phyloP scores from a whole-genome alignment of 306 rosid species.

The Castanopsis chinensis region DNA sequence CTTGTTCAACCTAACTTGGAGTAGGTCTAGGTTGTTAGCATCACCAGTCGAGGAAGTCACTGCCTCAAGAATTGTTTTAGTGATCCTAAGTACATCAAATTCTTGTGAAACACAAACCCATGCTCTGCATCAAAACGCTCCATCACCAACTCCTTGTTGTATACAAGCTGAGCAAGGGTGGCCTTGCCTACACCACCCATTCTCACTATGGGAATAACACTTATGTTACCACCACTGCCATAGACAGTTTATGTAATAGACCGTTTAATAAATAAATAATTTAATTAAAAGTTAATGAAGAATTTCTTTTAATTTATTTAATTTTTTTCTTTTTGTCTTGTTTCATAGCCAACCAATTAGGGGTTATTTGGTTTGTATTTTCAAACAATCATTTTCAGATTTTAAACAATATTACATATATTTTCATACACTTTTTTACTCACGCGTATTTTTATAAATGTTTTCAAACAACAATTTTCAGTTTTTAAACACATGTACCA shows the following conservation, averaged over 20 bases:
- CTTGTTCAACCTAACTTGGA: neutral
- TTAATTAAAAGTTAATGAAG: too few relatives aligned
- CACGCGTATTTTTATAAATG: too few relatives aligned
- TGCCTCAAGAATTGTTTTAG: slow-evolving; percentile 15
- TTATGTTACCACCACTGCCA: neutral
- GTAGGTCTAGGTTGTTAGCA: neutral
- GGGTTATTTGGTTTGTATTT: too few relatives aligned
- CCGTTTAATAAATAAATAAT: too few relatives aligned
- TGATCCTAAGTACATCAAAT: slow-evolving; percentile 14
- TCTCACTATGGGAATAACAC: slow-evolving; percentile 25
- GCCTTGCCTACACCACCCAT: slow-evolving; percentile 41
- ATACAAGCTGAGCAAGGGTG: slow-evolving; percentile 19
- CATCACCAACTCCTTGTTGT: slow-evolving; percentile 7
- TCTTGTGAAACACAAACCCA: slow-evolving; percentile 35
- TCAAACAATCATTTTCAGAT: too few relatives aligned
- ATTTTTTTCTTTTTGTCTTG: too few relatives aligned
- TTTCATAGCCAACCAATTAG: too few relatives aligned
- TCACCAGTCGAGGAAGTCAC: neutral
- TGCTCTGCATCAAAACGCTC: slow-evolving; percentile 3
- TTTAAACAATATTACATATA: too few relatives aligned
- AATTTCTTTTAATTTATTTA: too few relatives aligned
- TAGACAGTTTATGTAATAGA: neutral
- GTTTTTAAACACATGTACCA: too few relatives aligned
- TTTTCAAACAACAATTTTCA: too few relatives aligned
- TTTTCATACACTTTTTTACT: too few relatives aligned